phyloP scores from a whole-genome alignment of 305 asterid species.

The Plantago lanceolata region DNA sequence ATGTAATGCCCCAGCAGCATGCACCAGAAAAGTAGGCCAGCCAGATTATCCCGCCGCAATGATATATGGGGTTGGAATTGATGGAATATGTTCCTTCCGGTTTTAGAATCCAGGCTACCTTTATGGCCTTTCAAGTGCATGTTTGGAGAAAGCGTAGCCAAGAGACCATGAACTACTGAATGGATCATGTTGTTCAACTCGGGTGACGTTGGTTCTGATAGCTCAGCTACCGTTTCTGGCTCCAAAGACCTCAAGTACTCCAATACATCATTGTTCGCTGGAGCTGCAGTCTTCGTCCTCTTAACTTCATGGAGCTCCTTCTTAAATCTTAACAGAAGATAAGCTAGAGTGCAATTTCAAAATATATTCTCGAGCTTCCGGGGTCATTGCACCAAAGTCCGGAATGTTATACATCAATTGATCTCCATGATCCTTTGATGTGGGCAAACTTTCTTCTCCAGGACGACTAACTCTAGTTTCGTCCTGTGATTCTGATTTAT shows the following conservation, averaged over 20 bases:
- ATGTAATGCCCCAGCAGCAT: too few relatives aligned
- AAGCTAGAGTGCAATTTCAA: slow-evolving; percentile 53
- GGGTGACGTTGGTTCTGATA: slow-evolving; percentile 79
- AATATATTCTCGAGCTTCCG: slow-evolving; percentile 69
- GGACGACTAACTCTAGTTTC: slow-evolving; percentile 26
- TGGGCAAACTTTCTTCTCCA: slow-evolving; percentile 31
- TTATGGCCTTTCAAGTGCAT: too few relatives aligned
- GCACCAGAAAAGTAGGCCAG: too few relatives aligned
- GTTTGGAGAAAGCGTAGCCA: slow-evolving; percentile 12
- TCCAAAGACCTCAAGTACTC: too few relatives aligned
- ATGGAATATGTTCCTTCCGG: too few relatives aligned
- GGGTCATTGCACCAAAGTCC: slow-evolving; percentile 64
- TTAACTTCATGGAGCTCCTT: slow-evolving; percentile 42
- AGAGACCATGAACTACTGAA: slow-evolving; percentile 29
- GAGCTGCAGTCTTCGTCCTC: too few relatives aligned
- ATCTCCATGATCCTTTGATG: slow-evolving; percentile 41
- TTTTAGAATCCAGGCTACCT: too few relatives aligned
- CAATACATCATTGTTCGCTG: too few relatives aligned
- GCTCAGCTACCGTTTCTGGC: slow-evolving; percentile 49
- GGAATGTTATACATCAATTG: slow-evolving; percentile 43
- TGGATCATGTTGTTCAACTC: slow-evolving; percentile 45
- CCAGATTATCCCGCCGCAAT: too few relatives aligned
- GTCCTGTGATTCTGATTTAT: slow-evolving; percentile 38
- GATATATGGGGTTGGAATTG: too few relatives aligned
- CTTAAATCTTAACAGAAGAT: slow-evolving; percentile 58